A percentile compares a stretch with the other conserved stretches of the same genome.
phyloP scores from a whole-genome alignment of 2,329 filamentous ascomycete species.

The Eurotiales sp. region DNA sequence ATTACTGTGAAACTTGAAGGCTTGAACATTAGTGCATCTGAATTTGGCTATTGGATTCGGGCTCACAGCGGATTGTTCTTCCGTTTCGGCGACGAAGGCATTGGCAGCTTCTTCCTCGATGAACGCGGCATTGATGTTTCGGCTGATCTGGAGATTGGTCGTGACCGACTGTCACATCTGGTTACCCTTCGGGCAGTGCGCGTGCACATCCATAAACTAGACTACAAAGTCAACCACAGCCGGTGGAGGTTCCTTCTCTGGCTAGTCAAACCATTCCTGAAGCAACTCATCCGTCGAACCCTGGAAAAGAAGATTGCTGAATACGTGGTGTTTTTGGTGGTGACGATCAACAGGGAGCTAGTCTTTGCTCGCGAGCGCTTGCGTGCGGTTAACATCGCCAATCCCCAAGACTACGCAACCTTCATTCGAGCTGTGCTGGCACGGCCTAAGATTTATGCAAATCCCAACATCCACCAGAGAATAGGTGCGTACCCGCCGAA shows the following conservation, averaged over 20 bases:
- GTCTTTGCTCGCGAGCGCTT: conserved; percentile 82
- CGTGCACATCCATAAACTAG: conserved; percentile 81
- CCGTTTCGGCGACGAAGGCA: conserved; percentile 73
- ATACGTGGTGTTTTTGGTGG: conserved; percentile 66
- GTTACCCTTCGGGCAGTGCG: conserved; percentile 71
- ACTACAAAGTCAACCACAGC: conserved; percentile 67
- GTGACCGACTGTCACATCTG: conserved; percentile 74
- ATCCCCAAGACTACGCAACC: conserved; percentile 73
- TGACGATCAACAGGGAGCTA: conserved; percentile 76
- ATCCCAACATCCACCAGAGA: conserved; percentile 71
- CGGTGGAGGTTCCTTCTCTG: conserved; percentile 75
- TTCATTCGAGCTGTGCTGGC: conserved; percentile 81
- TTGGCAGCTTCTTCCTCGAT: conserved; percentile 81
- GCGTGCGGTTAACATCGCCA: conserved; percentile 76
- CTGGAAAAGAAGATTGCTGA: conserved; percentile 74
- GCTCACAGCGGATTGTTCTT: conserved; percentile 68
- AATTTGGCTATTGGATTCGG: conserved; percentile 86
- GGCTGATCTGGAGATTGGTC: conserved; percentile 77
- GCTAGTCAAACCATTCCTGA: conserved; percentile 78
- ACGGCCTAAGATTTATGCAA: conserved; percentile 65
- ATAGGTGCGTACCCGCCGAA: conserved; percentile 64
- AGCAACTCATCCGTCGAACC: conserved; percentile 73
- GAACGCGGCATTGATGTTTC: conserved; percentile 82
- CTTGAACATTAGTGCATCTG: conserved; percentile 76
- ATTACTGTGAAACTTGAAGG: conserved; percentile 78